A percentile compares a stretch with the other conserved stretches of the same genome.
Evolutionary conservation across 2,329 filamentous ascomycete species (phyloP).

Genomic region (Apiospora koreana): DNA sequence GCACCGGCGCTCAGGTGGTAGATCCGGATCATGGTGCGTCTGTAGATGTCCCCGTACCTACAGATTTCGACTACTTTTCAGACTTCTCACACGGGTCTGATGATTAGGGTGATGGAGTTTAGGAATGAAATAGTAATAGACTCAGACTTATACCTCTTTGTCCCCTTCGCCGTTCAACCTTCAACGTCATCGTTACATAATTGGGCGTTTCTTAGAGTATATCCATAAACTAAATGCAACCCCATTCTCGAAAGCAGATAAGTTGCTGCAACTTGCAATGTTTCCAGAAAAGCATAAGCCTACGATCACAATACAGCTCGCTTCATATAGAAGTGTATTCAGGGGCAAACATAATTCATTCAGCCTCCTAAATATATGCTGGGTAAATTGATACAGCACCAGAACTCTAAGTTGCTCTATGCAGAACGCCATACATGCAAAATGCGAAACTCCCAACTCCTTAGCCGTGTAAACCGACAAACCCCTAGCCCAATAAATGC

Average conservation of each 20-base stretch:
- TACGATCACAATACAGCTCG: not conserved
- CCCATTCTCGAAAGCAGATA: too few relatives aligned
- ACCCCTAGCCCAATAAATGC: not conserved
- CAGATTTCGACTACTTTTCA: slow-evolving; percentile 14
- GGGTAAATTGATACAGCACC: not conserved
- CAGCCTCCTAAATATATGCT: not conserved
- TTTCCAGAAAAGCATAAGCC: too few relatives aligned
- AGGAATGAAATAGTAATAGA: not conserved
- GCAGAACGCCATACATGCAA: not conserved
- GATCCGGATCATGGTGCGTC: slow-evolving; percentile 11
- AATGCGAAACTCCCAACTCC: not conserved
- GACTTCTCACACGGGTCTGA: not conserved
- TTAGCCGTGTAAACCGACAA: not conserved
- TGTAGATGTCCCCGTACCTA: slow-evolving; percentile 3
- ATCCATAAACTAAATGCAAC: too few relatives aligned
- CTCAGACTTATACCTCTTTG: not conserved
- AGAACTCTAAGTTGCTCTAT: not conserved
- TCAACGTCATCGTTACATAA: too few relatives aligned
- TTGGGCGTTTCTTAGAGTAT: too few relatives aligned
- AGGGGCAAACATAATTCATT: not conserved
- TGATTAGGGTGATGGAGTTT: not conserved
- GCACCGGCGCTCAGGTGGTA: not conserved
- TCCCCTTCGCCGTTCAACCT: too few relatives aligned
- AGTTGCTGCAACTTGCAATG: too few relatives aligned
- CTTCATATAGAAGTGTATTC: not conserved